Conservation (phyloP, 192 early-diverging fungal species). For the Paraglomus occultum region DNA sequence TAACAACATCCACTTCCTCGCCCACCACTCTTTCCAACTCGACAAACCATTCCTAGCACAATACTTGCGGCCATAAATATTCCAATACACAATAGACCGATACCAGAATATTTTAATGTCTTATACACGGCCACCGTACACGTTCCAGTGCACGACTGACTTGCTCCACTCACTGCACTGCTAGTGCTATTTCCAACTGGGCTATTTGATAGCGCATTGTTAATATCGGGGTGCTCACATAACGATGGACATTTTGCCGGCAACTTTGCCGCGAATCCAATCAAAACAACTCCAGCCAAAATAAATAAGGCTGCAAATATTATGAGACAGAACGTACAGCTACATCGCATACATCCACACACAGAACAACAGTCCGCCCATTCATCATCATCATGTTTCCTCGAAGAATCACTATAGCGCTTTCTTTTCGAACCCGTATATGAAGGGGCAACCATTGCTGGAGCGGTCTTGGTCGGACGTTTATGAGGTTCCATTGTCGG, state of each 20-base stretch:
- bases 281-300: neutral
- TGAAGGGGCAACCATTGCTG: neutral
- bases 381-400: neutral
- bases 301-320: constrained; percentile 16
- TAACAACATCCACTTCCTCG: constrained; percentile 23
- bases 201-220: neutral
- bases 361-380: constrained; percentile 6
- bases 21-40: constrained; percentile 19
- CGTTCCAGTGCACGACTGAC: neutral
- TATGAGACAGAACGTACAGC: neutral
- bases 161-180: neutral
- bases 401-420: neutral
- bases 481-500: neutral
- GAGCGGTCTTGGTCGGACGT: neutral
- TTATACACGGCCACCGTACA: constrained; percentile 5
- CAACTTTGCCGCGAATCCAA: constrained; percentile 3
- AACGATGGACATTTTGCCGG: constrained; percentile 11
- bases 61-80: neutral
- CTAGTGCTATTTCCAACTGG: neutral
- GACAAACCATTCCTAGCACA: constrained; percentile 10
- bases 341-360: constrained; percentile 27
- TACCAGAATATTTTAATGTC: constrained; percentile 11
- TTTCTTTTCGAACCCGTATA: neutral
- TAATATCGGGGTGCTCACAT: constrained; percentile 11
- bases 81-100: neutral